Evolutionary conservation across 2,329 filamentous ascomycete species (phyloP).

Genomic region (Neofusicoccum umdonicola): DNA sequence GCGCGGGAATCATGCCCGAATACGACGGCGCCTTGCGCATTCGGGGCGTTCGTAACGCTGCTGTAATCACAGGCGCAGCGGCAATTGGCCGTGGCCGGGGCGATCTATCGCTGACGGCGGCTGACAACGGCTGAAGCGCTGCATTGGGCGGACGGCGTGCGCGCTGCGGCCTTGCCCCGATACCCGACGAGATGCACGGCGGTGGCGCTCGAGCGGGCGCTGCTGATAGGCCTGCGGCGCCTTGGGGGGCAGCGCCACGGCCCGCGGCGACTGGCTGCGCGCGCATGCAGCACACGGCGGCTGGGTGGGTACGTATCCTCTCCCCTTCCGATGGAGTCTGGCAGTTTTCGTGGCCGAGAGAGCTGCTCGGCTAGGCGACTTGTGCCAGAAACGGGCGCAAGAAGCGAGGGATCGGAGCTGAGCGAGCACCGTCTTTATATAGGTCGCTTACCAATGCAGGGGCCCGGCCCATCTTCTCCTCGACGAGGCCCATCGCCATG

Average conservation of each 20-base stretch:
- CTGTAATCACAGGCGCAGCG: not conserved
- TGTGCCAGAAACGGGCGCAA: not conserved
- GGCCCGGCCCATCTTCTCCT: not conserved
- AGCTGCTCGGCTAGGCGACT: not conserved
- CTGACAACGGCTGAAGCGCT: conserved; percentile 5
- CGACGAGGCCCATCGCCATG: not conserved
- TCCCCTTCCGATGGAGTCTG: not conserved
- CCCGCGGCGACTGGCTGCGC: not conserved
- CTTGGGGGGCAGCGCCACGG: not conserved
- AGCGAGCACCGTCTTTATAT: conserved; percentile 1
- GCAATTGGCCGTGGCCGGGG: not conserved
- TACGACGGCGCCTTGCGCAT: not conserved
- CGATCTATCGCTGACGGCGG: not conserved
- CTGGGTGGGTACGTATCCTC: not conserved
- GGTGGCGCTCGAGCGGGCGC: not conserved
- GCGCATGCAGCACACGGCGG: not conserved
- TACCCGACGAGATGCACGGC: not conserved
- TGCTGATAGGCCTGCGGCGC: not conserved
- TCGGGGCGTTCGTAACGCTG: not conserved
- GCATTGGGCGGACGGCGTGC: not conserved
- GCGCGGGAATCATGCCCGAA: not conserved
- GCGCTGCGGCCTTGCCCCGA: not conserved
- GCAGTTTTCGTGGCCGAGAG: not conserved
- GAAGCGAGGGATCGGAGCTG: conserved; percentile 3
- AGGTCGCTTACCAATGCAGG: not conserved